A percentile compares a stretch with the other conserved stretches of the same genome.
Evolutionary conservation across 305 asterid species (phyloP).

Genomic region (Stenogyne calaminthoides): DNA sequence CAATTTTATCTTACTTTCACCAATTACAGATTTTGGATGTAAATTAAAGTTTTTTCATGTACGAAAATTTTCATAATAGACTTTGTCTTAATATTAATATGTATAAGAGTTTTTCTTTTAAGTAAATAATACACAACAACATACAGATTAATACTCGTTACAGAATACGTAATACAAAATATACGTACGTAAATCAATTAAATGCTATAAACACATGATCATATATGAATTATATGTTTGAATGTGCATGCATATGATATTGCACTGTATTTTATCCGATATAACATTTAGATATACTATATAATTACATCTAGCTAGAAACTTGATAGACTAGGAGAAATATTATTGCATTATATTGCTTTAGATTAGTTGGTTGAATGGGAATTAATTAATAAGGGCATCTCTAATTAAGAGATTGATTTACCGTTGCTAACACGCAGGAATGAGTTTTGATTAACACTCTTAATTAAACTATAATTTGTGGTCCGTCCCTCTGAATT

Average conservation of each 20-base stretch:
- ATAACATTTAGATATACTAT: neutral
- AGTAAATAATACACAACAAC: too few species aligned
- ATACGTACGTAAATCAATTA: too few species aligned
- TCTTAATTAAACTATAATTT: slow-evolving; percentile 1
- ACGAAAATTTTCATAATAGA: too few species aligned
- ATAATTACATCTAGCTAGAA: slow-evolving; percentile 9
- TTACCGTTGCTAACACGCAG: slow-evolving; percentile 21
- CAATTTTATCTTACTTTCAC: too few species aligned
- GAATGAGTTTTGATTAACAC: slow-evolving; percentile 16
- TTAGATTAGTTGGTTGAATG: slow-evolving; percentile 2
- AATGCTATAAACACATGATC: too few species aligned
- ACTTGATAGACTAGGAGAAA: slow-evolving; percentile 4
- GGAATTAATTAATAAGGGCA: slow-evolving; percentile 5
- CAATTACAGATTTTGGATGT: too few species aligned
- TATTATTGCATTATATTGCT: neutral
- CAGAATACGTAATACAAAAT: too few species aligned
- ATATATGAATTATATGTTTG: too few species aligned
- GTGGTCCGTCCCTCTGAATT: slow-evolving; percentile 26
- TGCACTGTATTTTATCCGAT: neutral
- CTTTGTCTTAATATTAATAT: too few species aligned
- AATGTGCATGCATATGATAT: neutral
- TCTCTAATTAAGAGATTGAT: neutral
- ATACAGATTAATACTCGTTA: too few species aligned
- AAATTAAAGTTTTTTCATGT: too few species aligned
- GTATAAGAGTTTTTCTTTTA: too few species aligned